Percentiles rank a stretch among this genome's conserved stretches.
These are phyloP conservation scores for Pestalotiopsis sp. DNA, from an alignment of 2,329 filamentous ascomycete genomes.

Conservation along the genomic window DNA sequence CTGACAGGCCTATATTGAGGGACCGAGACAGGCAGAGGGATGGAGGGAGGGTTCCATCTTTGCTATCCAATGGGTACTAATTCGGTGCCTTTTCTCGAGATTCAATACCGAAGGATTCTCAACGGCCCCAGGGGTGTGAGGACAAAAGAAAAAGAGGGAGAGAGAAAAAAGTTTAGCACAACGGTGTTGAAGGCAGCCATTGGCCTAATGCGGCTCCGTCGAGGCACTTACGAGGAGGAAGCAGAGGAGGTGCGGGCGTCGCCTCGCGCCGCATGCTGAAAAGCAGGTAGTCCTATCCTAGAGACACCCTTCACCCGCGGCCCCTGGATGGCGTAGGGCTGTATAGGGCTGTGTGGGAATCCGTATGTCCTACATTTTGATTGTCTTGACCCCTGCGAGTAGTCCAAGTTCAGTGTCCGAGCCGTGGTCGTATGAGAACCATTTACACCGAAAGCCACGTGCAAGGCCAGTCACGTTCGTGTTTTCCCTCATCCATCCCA, in stretches of 20 bases:
- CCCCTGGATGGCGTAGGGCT: background rate
- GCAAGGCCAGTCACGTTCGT: background rate
- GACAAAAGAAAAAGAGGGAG: background rate
- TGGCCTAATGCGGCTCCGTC: background rate
- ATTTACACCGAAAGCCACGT: background rate
- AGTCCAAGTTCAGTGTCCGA: background rate
- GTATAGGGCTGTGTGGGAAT: conserved; percentile 4
- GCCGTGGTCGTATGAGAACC: background rate
- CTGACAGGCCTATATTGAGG: background rate
- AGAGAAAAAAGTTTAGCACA: background rate
- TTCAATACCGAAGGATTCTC: conserved; percentile 4
- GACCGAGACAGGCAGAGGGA: background rate
- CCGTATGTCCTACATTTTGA: background rate
- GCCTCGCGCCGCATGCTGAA: background rate
- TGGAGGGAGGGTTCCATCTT: background rate
- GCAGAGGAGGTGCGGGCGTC: background rate
- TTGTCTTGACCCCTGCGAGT: background rate
- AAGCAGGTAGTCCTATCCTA: background rate
- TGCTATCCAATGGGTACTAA: background rate
- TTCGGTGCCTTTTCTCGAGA: background rate
- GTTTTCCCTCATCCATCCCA: background rate
- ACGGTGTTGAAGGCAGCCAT: background rate
- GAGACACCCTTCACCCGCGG: background rate
- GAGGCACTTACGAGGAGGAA: background rate
- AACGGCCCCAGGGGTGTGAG: conserved; percentile 1